Evolutionary conservation across 768 basidiomycete species (phyloP).

Genomic region (Mycena indigotica): DNA sequence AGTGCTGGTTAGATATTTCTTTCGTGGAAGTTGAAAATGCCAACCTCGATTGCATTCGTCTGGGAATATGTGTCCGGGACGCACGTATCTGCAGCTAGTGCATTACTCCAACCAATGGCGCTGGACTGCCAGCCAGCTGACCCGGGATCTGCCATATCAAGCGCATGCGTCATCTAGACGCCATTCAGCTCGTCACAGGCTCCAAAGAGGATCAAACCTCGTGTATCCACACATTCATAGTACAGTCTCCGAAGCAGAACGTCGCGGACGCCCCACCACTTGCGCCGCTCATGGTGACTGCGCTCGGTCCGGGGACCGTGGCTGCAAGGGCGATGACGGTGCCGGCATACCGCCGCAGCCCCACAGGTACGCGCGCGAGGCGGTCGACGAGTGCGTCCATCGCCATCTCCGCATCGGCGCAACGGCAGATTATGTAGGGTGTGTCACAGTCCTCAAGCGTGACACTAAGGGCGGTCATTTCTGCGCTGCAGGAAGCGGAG

Average conservation of each 20-base stretch:
- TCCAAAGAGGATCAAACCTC: conserved; percentile 2
- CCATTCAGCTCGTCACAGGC: not conserved
- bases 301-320: not conserved
- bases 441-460: conserved; percentile 12
- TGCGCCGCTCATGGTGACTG: not conserved
- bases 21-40: not conserved
- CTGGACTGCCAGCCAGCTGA: not conserved
- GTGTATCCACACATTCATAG: conserved; percentile 9
- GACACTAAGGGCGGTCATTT: not conserved
- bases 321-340: not conserved
- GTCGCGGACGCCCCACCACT: not conserved
- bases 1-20: not conserved
- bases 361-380: conserved; percentile 11
- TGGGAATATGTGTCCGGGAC: conserved; percentile 3
- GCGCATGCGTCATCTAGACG: not conserved
- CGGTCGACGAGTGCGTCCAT: conserved; percentile 9
- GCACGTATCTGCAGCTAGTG: conserved; percentile 1
- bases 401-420: conserved; percentile 7
- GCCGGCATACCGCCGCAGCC: conserved; percentile 10
- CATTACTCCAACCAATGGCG: conserved; percentile 3
- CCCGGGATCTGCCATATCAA: not conserved
- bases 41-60: conserved; percentile 7
- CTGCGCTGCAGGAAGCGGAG: not conserved
- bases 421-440: conserved; percentile 8
- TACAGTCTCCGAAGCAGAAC: conserved; percentile 9